Percentiles rank a stretch among this genome's conserved stretches.
phyloP scores from a whole-genome alignment of 2,329 filamentous ascomycete genomes.

The Sclerotinia minor region DNA sequence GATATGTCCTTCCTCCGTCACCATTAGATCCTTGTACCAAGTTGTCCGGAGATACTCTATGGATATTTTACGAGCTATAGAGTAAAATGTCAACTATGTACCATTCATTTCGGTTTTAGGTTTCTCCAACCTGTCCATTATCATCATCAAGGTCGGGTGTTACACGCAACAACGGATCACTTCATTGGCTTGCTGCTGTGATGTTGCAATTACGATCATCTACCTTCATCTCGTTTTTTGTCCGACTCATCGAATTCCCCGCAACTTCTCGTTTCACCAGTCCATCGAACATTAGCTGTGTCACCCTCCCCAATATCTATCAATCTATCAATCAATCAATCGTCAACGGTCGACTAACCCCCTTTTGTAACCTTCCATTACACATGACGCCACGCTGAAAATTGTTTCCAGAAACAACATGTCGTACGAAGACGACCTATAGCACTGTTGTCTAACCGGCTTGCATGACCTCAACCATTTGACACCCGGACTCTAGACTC shows the following conservation, averaged over 20 bases:
- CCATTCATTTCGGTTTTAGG: neutral
- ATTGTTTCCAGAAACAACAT: slow-evolving; percentile 11
- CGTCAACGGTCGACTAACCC: neutral
- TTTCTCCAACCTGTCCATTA: slow-evolving; percentile 7
- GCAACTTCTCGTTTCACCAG: slow-evolving; percentile 9
- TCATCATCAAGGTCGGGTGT: neutral
- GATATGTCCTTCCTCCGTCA: neutral
- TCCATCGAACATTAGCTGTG: slow-evolving; percentile 1
- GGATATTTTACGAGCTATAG: neutral
- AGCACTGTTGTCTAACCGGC: neutral
- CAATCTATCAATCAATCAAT: neutral
- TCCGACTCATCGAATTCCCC: slow-evolving; percentile 5
- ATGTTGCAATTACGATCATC: neutral
- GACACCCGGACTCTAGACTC: neutral
- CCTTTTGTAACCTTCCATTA: slow-evolving; percentile 11
- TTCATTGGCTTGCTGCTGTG: slow-evolving; percentile 3
- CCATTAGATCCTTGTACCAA: slow-evolving; percentile 2
- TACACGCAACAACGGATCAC: neutral
- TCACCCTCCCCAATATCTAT: neutral
- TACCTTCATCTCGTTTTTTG: slow-evolving; percentile 8
- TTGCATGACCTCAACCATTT: neutral
- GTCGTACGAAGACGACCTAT: neutral
- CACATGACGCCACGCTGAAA: slow-evolving; percentile 10
- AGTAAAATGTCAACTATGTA: neutral
- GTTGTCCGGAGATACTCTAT: neutral